Conservation (phyloP, 768 basidiomycete genomes). For the Naganishia onofrii region DNA sequence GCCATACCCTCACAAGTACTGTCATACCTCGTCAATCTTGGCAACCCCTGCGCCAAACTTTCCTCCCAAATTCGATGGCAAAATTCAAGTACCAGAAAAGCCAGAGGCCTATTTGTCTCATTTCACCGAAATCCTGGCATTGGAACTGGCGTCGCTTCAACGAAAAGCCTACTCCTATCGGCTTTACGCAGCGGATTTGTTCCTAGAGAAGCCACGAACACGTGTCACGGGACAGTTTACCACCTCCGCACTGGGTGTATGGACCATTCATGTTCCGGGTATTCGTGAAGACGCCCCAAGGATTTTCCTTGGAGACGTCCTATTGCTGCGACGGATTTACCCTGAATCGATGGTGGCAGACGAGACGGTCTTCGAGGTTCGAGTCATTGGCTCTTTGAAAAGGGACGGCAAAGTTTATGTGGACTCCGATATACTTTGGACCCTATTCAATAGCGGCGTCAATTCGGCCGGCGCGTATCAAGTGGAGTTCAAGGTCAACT, state of each 20-base stretch:
- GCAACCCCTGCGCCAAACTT: background rate
- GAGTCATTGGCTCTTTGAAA: slow-evolving; percentile 44
- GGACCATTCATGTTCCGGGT: slow-evolving; percentile 43
- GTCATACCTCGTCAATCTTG: slow-evolving; percentile 29
- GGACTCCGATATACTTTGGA: slow-evolving; percentile 29
- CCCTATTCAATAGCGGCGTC: slow-evolving; percentile 29
- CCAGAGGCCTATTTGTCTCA: slow-evolving; percentile 33
- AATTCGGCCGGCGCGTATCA: slow-evolving; percentile 33
- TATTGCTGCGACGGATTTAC: slow-evolving; percentile 45
- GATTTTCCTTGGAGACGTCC: slow-evolving; percentile 47
- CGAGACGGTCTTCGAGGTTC: slow-evolving; percentile 41
- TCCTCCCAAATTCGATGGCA: background rate
- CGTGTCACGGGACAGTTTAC: slow-evolving; percentile 23
- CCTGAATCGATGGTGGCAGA: slow-evolving; percentile 33
- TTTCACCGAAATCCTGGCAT: slow-evolving; percentile 36
- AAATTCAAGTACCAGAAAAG: slow-evolving; percentile 4
- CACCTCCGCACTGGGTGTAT: slow-evolving; percentile 20
- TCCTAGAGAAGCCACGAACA: slow-evolving; percentile 24
- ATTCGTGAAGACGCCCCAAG: slow-evolving; percentile 51
- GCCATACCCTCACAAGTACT: background rate
- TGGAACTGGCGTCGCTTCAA: slow-evolving; percentile 33
- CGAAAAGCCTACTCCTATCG: slow-evolving; percentile 23
- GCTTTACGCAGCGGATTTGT: slow-evolving; percentile 27
- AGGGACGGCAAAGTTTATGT: slow-evolving; percentile 43
- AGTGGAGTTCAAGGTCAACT: slow-evolving; percentile 37